Conservation (phyloP, 2,329 filamentous ascomycete species). For the Aspergillus quadrilineatus region DNA sequence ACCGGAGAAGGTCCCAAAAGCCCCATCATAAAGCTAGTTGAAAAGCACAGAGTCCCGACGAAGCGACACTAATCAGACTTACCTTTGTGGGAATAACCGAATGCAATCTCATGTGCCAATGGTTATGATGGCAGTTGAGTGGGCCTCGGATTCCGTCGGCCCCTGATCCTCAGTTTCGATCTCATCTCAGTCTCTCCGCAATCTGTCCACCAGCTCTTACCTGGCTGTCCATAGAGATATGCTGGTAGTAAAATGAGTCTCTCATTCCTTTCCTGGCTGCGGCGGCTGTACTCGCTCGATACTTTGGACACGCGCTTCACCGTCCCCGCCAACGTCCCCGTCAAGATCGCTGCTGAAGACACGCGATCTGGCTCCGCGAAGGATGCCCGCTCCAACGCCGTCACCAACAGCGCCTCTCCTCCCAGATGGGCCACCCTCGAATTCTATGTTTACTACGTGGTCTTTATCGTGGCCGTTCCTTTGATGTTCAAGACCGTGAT, state of each 20-base stretch:
- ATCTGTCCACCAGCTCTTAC: slow-evolving; percentile 9
- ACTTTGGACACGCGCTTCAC: slow-evolving; percentile 73
- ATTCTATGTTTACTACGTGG: slow-evolving; percentile 76
- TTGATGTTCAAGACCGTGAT: slow-evolving; percentile 91
- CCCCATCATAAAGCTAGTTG: too few species aligned
- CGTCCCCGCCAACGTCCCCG: slow-evolving; percentile 67
- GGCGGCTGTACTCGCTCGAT: slow-evolving; percentile 62
- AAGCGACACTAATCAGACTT: not conserved
- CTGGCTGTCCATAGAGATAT: slow-evolving; percentile 25
- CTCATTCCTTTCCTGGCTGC: slow-evolving; percentile 47
- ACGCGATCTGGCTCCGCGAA: slow-evolving; percentile 42
- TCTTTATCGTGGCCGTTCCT: slow-evolving; percentile 67
- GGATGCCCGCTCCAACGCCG: slow-evolving; percentile 39
- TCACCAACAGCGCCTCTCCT: slow-evolving; percentile 52
- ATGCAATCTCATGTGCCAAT: not conserved
- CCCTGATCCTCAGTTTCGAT: slow-evolving; percentile 19
- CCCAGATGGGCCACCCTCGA: slow-evolving; percentile 84
- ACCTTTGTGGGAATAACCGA: not conserved
- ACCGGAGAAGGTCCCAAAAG: too few species aligned
- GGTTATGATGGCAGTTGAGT: not conserved
- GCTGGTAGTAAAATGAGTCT: slow-evolving; percentile 43
- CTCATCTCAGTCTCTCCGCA: slow-evolving; percentile 12
- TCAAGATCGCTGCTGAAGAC: slow-evolving; percentile 58
- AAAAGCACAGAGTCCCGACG: too few species aligned
- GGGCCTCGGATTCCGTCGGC: slow-evolving; percentile 16